Conservation (phyloP, 2,329 filamentous ascomycete species). For the Raffaelea deltoideospora region DNA sequence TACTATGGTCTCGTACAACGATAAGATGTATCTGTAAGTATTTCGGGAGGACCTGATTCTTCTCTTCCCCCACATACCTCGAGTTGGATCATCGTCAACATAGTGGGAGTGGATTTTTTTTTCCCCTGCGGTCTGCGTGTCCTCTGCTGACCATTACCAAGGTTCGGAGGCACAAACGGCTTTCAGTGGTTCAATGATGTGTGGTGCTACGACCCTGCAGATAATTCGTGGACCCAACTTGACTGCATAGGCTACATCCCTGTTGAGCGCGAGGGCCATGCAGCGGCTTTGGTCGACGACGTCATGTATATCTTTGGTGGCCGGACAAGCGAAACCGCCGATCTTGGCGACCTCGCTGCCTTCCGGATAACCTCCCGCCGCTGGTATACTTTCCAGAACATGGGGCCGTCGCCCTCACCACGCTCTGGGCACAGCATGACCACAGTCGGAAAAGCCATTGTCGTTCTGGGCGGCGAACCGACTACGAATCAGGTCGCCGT, state of each 20-base stretch:
- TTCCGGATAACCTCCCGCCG: conserved; percentile 59
- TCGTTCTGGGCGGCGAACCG: conserved; percentile 86
- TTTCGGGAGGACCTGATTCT: no score
- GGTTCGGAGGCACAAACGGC: conserved; percentile 95
- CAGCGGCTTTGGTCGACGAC: conserved; percentile 83
- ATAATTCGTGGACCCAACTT: conserved; percentile 72
- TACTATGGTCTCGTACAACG: conserved; percentile 77
- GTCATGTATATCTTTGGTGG: conserved; percentile 99
- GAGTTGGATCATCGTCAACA: no score
- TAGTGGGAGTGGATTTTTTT: no score
- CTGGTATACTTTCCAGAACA: conserved; percentile 99
- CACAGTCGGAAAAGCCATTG: conserved; percentile 77
- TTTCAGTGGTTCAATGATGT: conserved; percentile 98
- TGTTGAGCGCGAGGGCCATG: conserved; percentile 82
- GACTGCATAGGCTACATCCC: conserved; percentile 98
- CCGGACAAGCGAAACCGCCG: conserved; percentile 80
- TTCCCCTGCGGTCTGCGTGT: no score
- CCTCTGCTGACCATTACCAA: no score
- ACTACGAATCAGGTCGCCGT: conserved; percentile 71
- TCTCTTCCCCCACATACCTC: no score
- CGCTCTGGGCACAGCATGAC: conserved; percentile 98
- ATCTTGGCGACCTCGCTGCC: conserved; percentile 84
- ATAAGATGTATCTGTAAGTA: conserved; percentile 81
- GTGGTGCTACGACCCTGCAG: conserved; percentile 80
- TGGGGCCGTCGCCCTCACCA: conserved; percentile 89